Evolutionary conservation across 2,329 filamentous ascomycete genomes (phyloP).

Genomic region (Microdochium bolleyi): DNA sequence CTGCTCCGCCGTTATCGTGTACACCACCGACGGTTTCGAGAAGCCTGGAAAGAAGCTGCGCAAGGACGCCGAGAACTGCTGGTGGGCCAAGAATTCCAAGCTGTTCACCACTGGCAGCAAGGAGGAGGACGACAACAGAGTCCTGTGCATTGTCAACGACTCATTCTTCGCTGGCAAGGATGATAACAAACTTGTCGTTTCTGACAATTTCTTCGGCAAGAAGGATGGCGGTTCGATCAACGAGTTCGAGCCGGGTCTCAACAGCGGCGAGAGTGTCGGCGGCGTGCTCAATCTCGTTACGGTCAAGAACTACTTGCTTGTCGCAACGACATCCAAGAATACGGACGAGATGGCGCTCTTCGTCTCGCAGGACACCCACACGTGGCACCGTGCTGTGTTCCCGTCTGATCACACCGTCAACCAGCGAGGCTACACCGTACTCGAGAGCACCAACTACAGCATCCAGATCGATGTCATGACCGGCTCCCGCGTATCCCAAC

Average conservation of each 20-base stretch:
- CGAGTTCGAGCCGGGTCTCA: conserved; percentile 70
- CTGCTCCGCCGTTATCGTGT: conserved; percentile 57
- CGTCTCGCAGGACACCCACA: conserved; percentile 73
- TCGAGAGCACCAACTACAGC: conserved; percentile 96
- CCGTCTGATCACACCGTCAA: conserved; percentile 70
- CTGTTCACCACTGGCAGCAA: conserved; percentile 63
- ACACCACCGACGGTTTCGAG: conserved; percentile 82
- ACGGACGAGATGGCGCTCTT: conserved; percentile 90
- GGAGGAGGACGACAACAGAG: conserved; percentile 58
- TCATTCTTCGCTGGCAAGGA: conserved; percentile 61
- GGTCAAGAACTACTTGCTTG: conserved; percentile 81
- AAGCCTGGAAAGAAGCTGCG: conserved; percentile 56
- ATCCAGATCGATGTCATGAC: conserved; percentile 93
- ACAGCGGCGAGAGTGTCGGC: conserved; percentile 63
- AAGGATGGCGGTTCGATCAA: conserved; percentile 34
- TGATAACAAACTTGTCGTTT: conserved; percentile 72
- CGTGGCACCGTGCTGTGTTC: conserved; percentile 91
- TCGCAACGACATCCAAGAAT: conserved; percentile 68
- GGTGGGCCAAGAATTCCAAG: conserved; percentile 75
- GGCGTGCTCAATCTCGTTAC: conserved; percentile 76
- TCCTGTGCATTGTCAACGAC: conserved; percentile 75
- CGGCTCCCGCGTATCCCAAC: conserved; percentile 47
- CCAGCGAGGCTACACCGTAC: conserved; percentile 83
- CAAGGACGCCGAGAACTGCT: conserved; percentile 65
- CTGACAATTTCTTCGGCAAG: conserved; percentile 73